These are phyloP conservation scores for Priceomyces castillae DNA, from an alignment of 805 yeast genomes.

Conservation along the genomic window DNA sequence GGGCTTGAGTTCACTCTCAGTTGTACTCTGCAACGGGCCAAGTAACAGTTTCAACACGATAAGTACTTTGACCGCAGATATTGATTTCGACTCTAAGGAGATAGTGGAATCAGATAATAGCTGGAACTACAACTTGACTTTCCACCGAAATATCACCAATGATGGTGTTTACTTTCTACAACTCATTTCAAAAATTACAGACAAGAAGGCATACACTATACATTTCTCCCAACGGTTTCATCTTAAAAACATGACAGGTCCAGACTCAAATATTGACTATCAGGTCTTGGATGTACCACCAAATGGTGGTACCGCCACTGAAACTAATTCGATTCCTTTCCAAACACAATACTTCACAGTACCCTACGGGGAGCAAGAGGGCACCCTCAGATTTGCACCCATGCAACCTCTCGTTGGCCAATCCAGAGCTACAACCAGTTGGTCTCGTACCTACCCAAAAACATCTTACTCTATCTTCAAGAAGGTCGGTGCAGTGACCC, in stretches of 20 bases:
- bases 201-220: constrained; percentile 2
- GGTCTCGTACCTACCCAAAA: not conserved
- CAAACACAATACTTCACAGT: constrained; percentile 8
- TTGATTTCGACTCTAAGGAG: not conserved
- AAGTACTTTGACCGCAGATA: not conserved
- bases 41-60: constrained; percentile 8
- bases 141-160: constrained; percentile 1
- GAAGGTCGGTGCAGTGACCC: not conserved
- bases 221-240: constrained; percentile 12
- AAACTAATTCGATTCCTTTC: not conserved
- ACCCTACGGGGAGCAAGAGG: constrained; percentile 13
- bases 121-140: constrained; percentile 4
- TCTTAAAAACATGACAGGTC: constrained; percentile 6
- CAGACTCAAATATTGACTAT: constrained; percentile 3
- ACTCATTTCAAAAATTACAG: constrained; percentile 6
- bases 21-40: constrained; percentile 11
- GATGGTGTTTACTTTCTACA: constrained; percentile 13
- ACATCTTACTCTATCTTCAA: not conserved
- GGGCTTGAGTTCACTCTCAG: constrained; percentile 4
- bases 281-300: constrained; percentile 11
- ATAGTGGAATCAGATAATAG: not conserved
- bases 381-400: constrained; percentile 12
- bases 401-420: constrained; percentile 9
- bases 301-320: constrained; percentile 1
- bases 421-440: constrained; percentile 4